Base-by-base conservation (phyloP, 139 green algal species). In the Tetratostichococcus sp. region DNA sequence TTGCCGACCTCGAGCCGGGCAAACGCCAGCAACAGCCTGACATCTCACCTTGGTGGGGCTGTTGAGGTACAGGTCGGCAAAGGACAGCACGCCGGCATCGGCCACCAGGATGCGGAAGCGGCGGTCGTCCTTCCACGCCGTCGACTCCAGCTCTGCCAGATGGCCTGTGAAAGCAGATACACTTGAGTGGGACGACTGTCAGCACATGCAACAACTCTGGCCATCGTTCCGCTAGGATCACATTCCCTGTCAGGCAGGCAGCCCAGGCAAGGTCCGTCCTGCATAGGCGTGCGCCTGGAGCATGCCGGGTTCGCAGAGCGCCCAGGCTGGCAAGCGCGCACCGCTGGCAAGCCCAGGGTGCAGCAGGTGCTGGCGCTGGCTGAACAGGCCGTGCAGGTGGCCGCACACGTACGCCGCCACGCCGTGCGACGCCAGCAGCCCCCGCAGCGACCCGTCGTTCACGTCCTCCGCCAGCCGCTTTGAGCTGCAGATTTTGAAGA, bases 361-460 rank as follows among this genome's bases (percentile, higher is more conserved):
- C 72, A 87, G 21, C 1, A 77, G 77, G 72, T 91, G 86, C 43
- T 92, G 79, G 21, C 72, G 82, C 34, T 84, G 69, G 1, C 88
- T 84, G 80, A 94, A 94, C 22, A 73, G 75, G 67, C 65, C 65
- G 71, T 94, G 89, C 62, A 94, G 80, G 83, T 94, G 89, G 25
- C 89, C 89, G 57, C 35, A 82, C 21, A 93, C 28, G 67, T 89
- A 90, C 1, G 82, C 79, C 17, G 79, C 57, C 25, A 81, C 79
- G 59, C 67, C 67, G 65, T 77, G 71, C 43, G 32, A 30, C 43
- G 76, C 79, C 33, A 88, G 70, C 43, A 81, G 71, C 42, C 72
- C 62, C 30, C 43, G 57, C 33, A 80, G 42, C 69, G 72, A 50
- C 39, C 39, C 34, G 26, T 71, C 33, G 4, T 71, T 71, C 65